Evolutionary conservation across 352 stramenopile species (phyloP).

Genomic region (Phytopythium mirpurense): DNA sequence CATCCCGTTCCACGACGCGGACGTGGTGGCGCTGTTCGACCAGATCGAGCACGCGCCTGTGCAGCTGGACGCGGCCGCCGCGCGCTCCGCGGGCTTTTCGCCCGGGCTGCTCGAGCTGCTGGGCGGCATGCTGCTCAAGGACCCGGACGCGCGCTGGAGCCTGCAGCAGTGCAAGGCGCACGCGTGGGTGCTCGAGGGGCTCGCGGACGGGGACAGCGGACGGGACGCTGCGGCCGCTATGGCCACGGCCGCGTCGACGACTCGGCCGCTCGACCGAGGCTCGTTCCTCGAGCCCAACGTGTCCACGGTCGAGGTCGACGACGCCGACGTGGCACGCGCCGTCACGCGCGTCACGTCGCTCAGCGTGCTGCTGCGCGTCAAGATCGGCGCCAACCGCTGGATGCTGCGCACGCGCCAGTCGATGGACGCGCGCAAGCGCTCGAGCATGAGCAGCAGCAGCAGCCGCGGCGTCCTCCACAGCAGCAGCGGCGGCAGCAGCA

Average conservation of each 20-base stretch:
- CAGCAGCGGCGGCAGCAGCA: not conserved
- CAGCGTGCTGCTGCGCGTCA: conserved; percentile 69
- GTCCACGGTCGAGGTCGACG: conserved; percentile 50
- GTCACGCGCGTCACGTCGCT: conserved; percentile 75
- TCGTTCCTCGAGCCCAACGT: conserved; percentile 46
- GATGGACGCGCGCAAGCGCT: conserved; percentile 38
- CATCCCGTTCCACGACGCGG: conserved; percentile 80
- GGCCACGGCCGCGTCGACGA: not conserved
- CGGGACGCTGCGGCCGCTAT: too few species aligned
- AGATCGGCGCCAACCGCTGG: conserved; percentile 76
- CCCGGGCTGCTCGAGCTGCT: conserved; percentile 43
- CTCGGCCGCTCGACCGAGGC: conserved; percentile 10
- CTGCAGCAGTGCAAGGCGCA: conserved; percentile 68
- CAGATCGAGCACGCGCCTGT: conserved; percentile 68
- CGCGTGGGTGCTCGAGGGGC: conserved; percentile 53
- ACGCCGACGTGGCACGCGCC: conserved; percentile 56
- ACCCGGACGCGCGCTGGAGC: conserved; percentile 64
- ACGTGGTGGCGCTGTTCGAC: conserved; percentile 81
- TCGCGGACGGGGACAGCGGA: conserved; percentile 17
- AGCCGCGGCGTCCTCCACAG: conserved; percentile 5
- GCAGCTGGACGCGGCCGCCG: conserved; percentile 17
- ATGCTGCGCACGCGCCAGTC: conserved; percentile 63
- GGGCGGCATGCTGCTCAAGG: conserved; percentile 63
- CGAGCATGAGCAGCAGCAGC: conserved; percentile 15
- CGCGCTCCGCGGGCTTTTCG: conserved; percentile 7